Conservation (phyloP, 2,329 filamentous ascomycete species). For the Aureobasidium sp. region DNA sequence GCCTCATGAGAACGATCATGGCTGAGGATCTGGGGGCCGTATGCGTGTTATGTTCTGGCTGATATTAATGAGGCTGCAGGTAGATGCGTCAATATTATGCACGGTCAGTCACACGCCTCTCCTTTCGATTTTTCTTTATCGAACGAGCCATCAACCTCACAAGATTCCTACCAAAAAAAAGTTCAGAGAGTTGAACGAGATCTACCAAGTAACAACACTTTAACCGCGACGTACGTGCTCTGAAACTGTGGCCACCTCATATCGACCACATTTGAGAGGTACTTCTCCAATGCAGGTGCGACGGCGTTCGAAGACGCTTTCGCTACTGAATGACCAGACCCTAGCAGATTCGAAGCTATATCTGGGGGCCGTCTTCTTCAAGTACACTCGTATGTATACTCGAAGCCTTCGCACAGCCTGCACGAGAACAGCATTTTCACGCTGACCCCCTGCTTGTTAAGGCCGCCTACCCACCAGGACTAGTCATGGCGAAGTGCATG, state of each 20-base stretch:
- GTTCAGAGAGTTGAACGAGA: not conserved
- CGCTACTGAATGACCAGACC: not conserved
- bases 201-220: not conserved
- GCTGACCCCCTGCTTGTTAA: too few species aligned
- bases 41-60: not conserved
- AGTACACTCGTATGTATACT: not conserved
- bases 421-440: not conserved
- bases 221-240: not conserved
- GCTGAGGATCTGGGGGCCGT: not conserved
- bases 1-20: not conserved
- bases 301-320: not conserved
- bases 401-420: not conserved
- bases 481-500: not conserved
- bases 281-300: not conserved
- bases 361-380: not conserved
- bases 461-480: not conserved
- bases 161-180: not conserved
- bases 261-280: not conserved
- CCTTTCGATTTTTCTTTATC: not conserved
- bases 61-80: not conserved
- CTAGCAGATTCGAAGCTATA: not conserved
- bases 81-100: conserved; percentile 1
- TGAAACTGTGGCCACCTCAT: not conserved
- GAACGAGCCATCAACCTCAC: not conserved
- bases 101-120: not conserved